phyloP scores from a whole-genome alignment of 2,329 filamentous ascomycete species.

The Gaeumannomyces sp. region DNA sequence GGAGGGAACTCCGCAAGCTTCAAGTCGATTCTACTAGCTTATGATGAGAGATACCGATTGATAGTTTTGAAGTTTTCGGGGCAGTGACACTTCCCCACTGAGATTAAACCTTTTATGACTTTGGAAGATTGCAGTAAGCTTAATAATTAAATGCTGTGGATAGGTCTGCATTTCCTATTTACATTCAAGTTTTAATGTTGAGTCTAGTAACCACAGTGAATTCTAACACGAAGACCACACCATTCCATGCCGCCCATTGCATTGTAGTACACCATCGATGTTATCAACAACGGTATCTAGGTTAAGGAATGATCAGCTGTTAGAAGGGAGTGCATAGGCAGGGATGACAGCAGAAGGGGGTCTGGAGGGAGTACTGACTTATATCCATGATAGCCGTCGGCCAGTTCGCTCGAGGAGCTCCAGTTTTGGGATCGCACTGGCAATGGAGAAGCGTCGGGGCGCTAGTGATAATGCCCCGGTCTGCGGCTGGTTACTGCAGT shows the following conservation, averaged over 20 bases:
- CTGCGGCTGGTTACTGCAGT: slow-evolving; percentile 4
- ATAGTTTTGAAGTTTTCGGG: too few relatives aligned
- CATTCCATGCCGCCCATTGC: not conserved
- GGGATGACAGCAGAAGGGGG: not conserved
- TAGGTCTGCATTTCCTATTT: too few relatives aligned
- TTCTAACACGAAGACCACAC: not conserved
- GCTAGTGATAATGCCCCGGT: not conserved
- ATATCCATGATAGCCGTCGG: slow-evolving; percentile 1
- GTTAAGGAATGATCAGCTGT: not conserved
- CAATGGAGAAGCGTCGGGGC: slow-evolving; percentile 1
- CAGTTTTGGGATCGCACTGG: slow-evolving; percentile 3
- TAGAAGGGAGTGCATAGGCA: not conserved
- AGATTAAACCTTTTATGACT: too few relatives aligned
- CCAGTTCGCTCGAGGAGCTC: not conserved
- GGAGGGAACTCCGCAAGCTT: too few relatives aligned
- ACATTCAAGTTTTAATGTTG: too few relatives aligned
- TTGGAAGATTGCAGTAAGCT: too few relatives aligned
- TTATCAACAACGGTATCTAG: not conserved
- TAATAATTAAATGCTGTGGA: too few relatives aligned
- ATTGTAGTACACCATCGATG: not conserved
- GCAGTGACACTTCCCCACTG: too few relatives aligned
- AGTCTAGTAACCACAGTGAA: too few relatives aligned
- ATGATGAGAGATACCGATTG: too few relatives aligned
- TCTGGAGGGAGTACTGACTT: not conserved
- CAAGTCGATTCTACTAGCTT: too few relatives aligned